Evolutionary conservation across 139 green algal genomes (phyloP).

Genomic region (Eudorina sp.): DNA sequence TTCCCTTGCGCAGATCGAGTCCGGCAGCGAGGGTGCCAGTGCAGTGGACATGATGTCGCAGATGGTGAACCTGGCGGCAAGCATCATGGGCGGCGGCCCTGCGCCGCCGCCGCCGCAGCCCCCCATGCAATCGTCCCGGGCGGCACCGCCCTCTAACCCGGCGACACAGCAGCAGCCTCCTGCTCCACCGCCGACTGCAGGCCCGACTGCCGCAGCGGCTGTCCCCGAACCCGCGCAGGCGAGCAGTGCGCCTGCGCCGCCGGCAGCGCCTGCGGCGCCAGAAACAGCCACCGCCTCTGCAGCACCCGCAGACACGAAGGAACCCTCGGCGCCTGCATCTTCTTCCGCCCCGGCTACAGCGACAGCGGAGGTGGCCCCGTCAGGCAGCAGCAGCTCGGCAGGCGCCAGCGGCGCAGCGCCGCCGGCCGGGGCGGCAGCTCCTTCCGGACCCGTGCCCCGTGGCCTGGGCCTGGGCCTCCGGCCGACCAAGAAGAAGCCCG

Average conservation of each 20-base stretch:
- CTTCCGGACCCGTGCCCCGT: background rate
- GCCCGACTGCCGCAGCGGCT: background rate
- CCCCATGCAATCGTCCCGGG: too few species aligned
- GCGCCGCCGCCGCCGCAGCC: background rate
- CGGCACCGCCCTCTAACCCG: too few species aligned
- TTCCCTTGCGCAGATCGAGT: constrained; percentile 22
- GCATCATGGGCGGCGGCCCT: background rate
- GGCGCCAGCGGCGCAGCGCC: background rate
- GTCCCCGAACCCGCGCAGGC: too few species aligned
- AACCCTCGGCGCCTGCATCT: background rate
- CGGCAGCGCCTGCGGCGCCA: background rate
- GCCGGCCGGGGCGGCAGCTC: background rate
- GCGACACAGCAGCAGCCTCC: too few species aligned
- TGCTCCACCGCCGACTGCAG: background rate
- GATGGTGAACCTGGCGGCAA: constrained; percentile 26
- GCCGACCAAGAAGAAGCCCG: constrained; percentile 60
- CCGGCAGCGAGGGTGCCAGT: background rate
- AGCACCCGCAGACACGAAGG: background rate
- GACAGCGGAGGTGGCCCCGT: background rate
- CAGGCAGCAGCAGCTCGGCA: too few species aligned
- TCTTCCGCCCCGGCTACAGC: background rate
- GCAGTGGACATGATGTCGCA: constrained; percentile 21
- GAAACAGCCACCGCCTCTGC: background rate
- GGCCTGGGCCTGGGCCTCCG: constrained; percentile 54
- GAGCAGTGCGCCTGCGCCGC: background rate